Evolutionary conservation across 1,139 yeast genomes (phyloP), one percentile per base, ranked within the genome.

Genomic region (Debaryomycetaceae sp.): DNA sequence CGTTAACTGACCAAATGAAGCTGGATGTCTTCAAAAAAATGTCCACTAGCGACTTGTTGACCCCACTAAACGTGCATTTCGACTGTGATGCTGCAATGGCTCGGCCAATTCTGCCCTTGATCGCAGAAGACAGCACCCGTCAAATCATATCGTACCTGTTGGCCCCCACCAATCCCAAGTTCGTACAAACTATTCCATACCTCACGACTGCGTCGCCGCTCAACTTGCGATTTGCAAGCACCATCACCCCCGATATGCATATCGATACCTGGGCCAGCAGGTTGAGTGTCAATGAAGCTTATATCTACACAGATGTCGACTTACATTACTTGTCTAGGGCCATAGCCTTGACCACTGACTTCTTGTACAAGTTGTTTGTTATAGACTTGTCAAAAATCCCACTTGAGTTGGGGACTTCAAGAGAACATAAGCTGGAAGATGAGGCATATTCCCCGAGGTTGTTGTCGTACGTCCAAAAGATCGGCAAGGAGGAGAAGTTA

Each of bases 101-200:
- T 3, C 49, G 45, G 3, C 84, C 86, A 0, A 40, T 80, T 3
- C 42, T 66, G 29, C 89, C 91, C 0, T 50, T 83, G 25, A 52
- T 75, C 16, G 80, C 85, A 0, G 86, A 80, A 40, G 68, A 72
- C 35, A 56, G 69, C 23, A 56, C 71, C 1, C 54, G 51, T 4
- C 71, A 71, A 37, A 75, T 78, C 78, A 49, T 69, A 40, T 60
- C 63, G 27, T 36, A 46, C 18, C 44, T 43, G 16, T 32, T 50
- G 12, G 40, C 48, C 20, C 43, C 56, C 4, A 29, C 41, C 2
- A 46, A 46, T 23, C 56, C 58, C 18, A 42, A 44, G 16, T 56
- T 62, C 4, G 48, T 65, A 5, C 78, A 75, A 41, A 61, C 73
- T 25, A 67, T 79, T 10, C 88, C 88, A 0, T 78, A 72, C 41